Conservation (phyloP, 176 grass and related monocot genomes). For the Aegilops longissima region DNA sequence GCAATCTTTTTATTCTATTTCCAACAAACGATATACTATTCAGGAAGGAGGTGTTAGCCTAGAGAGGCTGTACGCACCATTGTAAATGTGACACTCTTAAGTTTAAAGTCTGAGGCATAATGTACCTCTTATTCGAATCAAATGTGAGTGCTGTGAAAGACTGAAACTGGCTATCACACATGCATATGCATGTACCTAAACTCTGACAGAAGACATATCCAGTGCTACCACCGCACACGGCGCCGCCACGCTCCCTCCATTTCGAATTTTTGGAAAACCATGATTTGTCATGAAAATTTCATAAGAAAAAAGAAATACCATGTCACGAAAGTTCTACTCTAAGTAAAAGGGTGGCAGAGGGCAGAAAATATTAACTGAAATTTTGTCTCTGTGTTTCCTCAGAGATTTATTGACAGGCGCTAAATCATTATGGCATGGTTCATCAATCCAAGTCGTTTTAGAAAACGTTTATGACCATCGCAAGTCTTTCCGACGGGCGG, state of each 20-base stretch:
- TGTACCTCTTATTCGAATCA: neutral
- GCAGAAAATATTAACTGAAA: neutral
- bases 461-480: neutral
- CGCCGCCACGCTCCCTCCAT: too few relatives aligned
- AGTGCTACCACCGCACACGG: neutral
- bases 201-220: neutral
- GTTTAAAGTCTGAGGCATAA: neutral
- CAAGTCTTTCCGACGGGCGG: neutral
- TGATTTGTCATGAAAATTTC: neutral
- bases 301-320: neutral
- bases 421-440: neutral
- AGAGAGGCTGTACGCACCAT: neutral
- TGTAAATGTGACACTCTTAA: neutral
- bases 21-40: neutral
- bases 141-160: neutral
- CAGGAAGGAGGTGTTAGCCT: neutral
- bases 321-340: neutral
- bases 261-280: neutral
- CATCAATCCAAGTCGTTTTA: neutral
- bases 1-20: too few relatives aligned
- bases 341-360: neutral
- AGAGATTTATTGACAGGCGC: neutral
- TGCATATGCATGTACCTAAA: neutral
- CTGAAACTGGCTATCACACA: constrained; percentile 12
- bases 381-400: neutral